Conservation (phyloP, 768 basidiomycete species). For the Leccinum disarticulatum region DNA sequence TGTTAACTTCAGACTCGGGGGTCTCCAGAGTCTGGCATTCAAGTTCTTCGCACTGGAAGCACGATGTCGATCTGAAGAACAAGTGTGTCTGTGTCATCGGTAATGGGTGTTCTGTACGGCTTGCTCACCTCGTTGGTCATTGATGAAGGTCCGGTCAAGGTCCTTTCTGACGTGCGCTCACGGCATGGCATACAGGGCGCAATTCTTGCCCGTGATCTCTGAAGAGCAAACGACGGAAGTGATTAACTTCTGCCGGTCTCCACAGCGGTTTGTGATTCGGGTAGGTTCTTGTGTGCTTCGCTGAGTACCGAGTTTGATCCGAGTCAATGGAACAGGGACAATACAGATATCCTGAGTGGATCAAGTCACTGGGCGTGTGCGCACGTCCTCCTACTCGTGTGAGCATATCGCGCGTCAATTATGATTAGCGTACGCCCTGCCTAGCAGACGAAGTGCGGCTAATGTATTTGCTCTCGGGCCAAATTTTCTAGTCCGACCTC, state of each 20-base stretch:
- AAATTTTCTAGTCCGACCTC: slow-evolving; percentile 1
- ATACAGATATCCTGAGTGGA: slow-evolving; percentile 1
- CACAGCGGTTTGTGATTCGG: slow-evolving; percentile 47
- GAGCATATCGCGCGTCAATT: slow-evolving; percentile 43
- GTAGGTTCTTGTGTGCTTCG: slow-evolving; percentile 33
- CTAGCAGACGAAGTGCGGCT: neutral
- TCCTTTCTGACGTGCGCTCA: slow-evolving; percentile 7
- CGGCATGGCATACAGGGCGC: slow-evolving; percentile 43
- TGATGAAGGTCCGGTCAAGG: neutral
- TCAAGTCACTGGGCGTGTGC: slow-evolving; percentile 1
- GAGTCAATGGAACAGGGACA: neutral
- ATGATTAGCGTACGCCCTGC: slow-evolving; percentile 35
- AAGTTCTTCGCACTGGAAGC: slow-evolving; percentile 56
- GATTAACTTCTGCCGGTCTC: slow-evolving; percentile 59
- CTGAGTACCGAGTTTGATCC: neutral
- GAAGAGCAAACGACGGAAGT: slow-evolving; percentile 48
- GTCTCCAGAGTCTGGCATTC: slow-evolving; percentile 44
- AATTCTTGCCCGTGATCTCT: slow-evolving; percentile 55
- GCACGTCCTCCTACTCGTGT: neutral
- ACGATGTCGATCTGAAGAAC: slow-evolving; percentile 53
- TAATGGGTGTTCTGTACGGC: slow-evolving; percentile 58
- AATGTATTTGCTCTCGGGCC: neutral
- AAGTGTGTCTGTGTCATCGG: slow-evolving; percentile 59
- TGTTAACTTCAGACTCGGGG: slow-evolving; percentile 38
- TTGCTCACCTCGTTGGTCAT: slow-evolving; percentile 8